Evolutionary conservation across 2,329 filamentous ascomycete species (phyloP).

Genomic region (Colletotrichum orchidophilum): DNA sequence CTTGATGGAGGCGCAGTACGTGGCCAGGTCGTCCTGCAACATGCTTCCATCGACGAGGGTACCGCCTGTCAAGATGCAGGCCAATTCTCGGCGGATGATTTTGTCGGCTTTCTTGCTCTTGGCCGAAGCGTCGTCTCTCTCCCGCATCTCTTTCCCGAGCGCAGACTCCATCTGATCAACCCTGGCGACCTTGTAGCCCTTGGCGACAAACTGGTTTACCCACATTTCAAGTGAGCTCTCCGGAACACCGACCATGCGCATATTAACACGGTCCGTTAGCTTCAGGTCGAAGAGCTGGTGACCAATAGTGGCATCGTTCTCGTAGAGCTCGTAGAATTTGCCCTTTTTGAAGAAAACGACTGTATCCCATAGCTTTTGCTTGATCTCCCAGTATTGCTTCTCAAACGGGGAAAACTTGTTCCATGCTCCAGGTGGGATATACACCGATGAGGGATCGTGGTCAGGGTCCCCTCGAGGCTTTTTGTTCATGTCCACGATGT

Average conservation of each 20-base stretch:
- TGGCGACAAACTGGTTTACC: constrained; percentile 98
- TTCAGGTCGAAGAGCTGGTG: constrained; percentile 98
- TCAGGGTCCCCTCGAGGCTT: constrained; percentile 83
- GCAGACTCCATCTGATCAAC: constrained; percentile 98
- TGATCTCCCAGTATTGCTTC: constrained; percentile 99
- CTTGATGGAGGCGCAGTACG: constrained; percentile 95
- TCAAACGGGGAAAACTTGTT: constrained; percentile 91
- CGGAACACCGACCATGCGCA: constrained; percentile 99
- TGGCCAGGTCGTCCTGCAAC: constrained; percentile 98
- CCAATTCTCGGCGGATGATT: constrained; percentile 89
- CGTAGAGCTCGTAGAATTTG: constrained; percentile 98
- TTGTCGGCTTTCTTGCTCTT: constrained; percentile 84
- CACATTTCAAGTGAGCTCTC: constrained; percentile 96
- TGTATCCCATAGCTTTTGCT: constrained; percentile 96
- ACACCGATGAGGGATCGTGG: constrained; percentile 91
- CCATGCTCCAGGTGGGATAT: constrained; percentile 84
- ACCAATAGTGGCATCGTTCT: constrained; percentile 95
- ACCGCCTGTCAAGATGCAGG: constrained; percentile 89
- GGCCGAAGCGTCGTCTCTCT: constrained; percentile 72
- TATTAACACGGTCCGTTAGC: constrained; percentile 97
- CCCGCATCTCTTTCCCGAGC: constrained; percentile 97
- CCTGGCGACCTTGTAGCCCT: constrained; percentile 95
- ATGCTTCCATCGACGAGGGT: constrained; percentile 96
- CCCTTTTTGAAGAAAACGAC: constrained; percentile 99
- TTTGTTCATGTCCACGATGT: constrained; percentile 84